Evolutionary conservation across 441 rosid genomes (phyloP), one percentile per base, ranked within the genome.

Genomic region (Gossypium davidsonii): DNA sequence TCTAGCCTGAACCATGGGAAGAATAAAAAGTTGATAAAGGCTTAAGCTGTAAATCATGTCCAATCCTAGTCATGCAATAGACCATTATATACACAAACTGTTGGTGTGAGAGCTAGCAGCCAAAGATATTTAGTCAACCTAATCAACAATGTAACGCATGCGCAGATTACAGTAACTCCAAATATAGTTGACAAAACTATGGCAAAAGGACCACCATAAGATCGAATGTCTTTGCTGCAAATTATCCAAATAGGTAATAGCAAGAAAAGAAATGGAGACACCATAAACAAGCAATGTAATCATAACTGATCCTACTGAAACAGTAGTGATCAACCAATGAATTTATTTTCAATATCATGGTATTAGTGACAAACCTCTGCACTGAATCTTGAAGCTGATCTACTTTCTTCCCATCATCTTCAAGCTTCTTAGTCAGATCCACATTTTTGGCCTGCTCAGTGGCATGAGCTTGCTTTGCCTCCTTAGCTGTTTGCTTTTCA

Each of bases 321-420:
- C 15, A 15, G 20, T 5, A 23, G 21, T 70, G 10, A 23, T 57
- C 66, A 58, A 11, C 52, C 61, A 56, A 69, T 21, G 31, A 59
- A 31, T 51, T 51, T 49, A 44, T 11, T 63, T 34, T 18, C 46
- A 8, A 48, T 55, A 39, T 17, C 21, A 48, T 3, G 51, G 34
- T 21, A 73, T 23, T 12, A 48, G 73, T 53, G 51, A 78, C 87
- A 73, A 81, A 88, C 95, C 95, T 90, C 79, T 85, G 90, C 51
- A 83, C 76, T 66, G 87, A 90, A 66, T 87, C 95, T 82, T 85
- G 93, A 77, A 87, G 87, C 73, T 87, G 86, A 60, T 85, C 86
- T 74, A 76, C 77, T 84, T 85, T 86, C 80, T 71, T 76, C 68
- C 80, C 93, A 58, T 88, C 80, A 73, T 85, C 87, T 72, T 83